phyloP scores from a whole-genome alignment of 2,329 filamentous ascomycete species.

The Fusarium miscanthi region DNA sequence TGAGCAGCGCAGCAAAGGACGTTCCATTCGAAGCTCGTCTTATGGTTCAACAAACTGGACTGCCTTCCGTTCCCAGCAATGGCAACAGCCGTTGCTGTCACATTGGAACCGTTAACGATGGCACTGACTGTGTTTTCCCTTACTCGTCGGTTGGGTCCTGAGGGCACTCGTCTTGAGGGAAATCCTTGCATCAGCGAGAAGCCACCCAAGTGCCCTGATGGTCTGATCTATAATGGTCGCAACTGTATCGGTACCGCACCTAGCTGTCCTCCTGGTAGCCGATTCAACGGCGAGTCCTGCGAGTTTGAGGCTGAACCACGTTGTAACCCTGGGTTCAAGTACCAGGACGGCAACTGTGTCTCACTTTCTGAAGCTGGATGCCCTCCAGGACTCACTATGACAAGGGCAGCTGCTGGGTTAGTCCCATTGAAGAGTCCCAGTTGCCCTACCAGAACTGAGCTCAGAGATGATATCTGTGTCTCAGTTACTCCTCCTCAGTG shows the following conservation, averaged over 20 bases:
- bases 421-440: background rate
- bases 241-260: conserved; percentile 1
- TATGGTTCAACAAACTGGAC: conserved; percentile 1
- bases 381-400: conserved; percentile 4
- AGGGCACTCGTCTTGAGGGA: conserved; percentile 18
- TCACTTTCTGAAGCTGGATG: background rate
- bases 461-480: conserved; percentile 11
- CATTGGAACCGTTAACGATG: conserved; percentile 28
- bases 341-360: background rate
- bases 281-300: conserved; percentile 23
- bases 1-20: background rate
- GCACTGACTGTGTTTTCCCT: conserved; percentile 29
- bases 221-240: conserved; percentile 10
- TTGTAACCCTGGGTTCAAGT: conserved; percentile 3
- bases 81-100: conserved; percentile 20
- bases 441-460: conserved; percentile 6
- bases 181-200: conserved; percentile 21
- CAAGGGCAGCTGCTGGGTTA: background rate
- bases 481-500: background rate
- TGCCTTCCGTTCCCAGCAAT: background rate
- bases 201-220: conserved; percentile 2
- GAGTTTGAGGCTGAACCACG: background rate
- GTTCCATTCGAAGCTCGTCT: conserved; percentile 1
- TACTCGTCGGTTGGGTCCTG: conserved; percentile 24
- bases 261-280: background rate